Evolutionary conservation across 2,329 filamentous ascomycete genomes (phyloP).

Genomic region (Sporothrix brasiliensis): DNA sequence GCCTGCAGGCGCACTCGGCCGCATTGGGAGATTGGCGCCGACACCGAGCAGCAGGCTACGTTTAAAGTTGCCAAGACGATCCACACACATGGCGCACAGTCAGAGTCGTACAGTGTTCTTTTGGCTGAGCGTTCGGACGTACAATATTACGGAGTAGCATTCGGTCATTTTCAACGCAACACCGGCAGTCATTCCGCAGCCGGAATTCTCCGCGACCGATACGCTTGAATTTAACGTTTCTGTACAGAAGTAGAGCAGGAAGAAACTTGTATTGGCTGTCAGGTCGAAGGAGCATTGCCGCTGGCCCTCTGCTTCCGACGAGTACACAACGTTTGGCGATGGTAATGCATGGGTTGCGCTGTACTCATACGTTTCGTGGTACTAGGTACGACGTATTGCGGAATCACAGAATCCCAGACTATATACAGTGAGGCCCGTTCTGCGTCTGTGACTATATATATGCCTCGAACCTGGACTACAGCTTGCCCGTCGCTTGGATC

Average conservation of each 20-base stretch:
- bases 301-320: no score
- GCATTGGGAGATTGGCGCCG: neutral
- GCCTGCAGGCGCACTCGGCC: neutral
- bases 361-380: no score
- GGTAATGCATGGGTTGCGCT: no score
- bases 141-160: no score
- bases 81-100: neutral
- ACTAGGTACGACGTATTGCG: no score
- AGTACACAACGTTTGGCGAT: no score
- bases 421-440: neutral
- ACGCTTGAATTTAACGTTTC: neutral
- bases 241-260: neutral
- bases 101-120: no score
- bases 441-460: neutral
- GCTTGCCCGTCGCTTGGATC: slow-evolving; percentile 20
- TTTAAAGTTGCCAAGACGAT: slow-evolving; percentile 10
- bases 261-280: neutral
- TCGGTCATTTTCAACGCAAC: neutral
- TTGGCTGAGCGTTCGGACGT: no score
- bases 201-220: slow-evolving; percentile 13
- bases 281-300: neutral
- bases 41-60: slow-evolving; percentile 15
- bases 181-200: neutral
- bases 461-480: neutral
- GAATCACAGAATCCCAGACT: no score